phyloP scores from a whole-genome alignment of 129 eudicot genomes.

The Lactuca saligna region DNA sequence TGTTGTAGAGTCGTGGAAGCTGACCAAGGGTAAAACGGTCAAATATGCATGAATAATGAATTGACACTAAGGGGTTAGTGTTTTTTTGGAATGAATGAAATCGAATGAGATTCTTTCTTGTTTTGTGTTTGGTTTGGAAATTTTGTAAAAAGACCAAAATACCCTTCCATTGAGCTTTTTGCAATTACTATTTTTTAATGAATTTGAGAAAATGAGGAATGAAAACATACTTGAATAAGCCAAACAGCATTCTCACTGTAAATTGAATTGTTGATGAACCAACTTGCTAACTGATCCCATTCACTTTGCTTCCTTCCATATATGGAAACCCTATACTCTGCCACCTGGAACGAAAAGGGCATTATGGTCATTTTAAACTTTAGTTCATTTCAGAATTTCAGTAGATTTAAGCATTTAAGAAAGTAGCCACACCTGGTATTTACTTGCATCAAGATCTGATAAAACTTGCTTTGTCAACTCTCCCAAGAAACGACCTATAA shows the following conservation, averaged over 20 bases:
- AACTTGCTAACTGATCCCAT: slow-evolving; percentile 76
- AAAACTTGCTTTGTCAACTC: slow-evolving; percentile 69
- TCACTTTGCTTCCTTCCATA: slow-evolving; percentile 86
- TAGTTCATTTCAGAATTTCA: not conserved
- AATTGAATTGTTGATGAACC: slow-evolving; percentile 66
- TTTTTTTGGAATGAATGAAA: too few relatives aligned
- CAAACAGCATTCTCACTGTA: slow-evolving; percentile 75
- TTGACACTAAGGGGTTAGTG: too few relatives aligned
- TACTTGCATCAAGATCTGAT: slow-evolving; percentile 71
- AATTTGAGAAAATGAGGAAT: too few relatives aligned
- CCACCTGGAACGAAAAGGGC: slow-evolving; percentile 39
- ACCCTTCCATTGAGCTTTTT: too few relatives aligned
- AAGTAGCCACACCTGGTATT: slow-evolving; percentile 48
- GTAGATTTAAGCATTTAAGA: not conserved
- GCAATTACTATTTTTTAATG: too few relatives aligned
- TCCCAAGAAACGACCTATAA: slow-evolving; percentile 62
- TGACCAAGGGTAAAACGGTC: slow-evolving; percentile 10
- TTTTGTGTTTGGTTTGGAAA: too few relatives aligned
- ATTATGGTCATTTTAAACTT: not conserved
- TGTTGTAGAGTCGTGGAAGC: slow-evolving; percentile 68
- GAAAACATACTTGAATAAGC: slow-evolving; percentile 59
- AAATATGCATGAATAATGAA: too few relatives aligned
- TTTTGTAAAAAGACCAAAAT: too few relatives aligned
- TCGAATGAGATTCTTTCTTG: too few relatives aligned
- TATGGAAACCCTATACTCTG: slow-evolving; percentile 67